phyloP scores from a whole-genome alignment of 768 basidiomycete species.

The Mycena leptocephala region DNA sequence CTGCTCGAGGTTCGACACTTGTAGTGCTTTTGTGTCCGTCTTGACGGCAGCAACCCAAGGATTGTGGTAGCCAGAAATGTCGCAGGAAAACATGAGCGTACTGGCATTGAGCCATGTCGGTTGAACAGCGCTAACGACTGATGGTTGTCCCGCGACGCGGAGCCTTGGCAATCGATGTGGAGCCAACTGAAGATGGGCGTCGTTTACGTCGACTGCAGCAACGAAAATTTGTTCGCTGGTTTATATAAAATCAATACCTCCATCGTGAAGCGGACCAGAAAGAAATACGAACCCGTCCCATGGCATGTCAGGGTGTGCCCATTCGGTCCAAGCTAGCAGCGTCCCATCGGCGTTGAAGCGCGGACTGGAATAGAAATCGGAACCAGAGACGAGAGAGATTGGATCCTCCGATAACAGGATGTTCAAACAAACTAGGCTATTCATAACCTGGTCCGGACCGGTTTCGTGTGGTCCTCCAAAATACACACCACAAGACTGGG shows the following conservation, averaged over 20 bases:
- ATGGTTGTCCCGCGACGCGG: conserved; percentile 6
- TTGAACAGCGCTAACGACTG: conserved; percentile 11
- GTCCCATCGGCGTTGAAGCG: conserved; percentile 19
- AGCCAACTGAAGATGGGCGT: background rate
- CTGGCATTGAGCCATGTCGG: conserved; percentile 36
- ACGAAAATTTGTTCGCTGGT: conserved; percentile 15
- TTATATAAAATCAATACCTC: background rate
- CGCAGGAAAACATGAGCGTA: conserved; percentile 64
- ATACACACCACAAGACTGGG: conserved; percentile 63
- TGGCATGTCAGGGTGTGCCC: conserved; percentile 25
- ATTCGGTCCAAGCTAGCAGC: conserved; percentile 18
- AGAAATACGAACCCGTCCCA: conserved; percentile 20
- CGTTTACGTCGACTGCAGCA: conserved; percentile 6
- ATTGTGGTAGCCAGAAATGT: conserved; percentile 69
- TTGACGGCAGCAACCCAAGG: conserved; percentile 53
- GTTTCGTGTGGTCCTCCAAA: conserved; percentile 70
- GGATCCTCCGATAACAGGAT: background rate
- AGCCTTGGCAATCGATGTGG: background rate
- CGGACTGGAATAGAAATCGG: conserved; percentile 22
- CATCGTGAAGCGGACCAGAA: background rate
- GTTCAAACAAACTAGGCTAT: conserved; percentile 58
- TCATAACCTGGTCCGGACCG: conserved; percentile 60
- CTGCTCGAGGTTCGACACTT: conserved; percentile 27
- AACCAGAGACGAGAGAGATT: background rate
- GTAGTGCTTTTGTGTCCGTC: background rate